These are phyloP conservation scores for Kalanchoe fedtschenkoi DNA, from an alignment of 164 flowering plant species.

Conservation along the genomic window DNA sequence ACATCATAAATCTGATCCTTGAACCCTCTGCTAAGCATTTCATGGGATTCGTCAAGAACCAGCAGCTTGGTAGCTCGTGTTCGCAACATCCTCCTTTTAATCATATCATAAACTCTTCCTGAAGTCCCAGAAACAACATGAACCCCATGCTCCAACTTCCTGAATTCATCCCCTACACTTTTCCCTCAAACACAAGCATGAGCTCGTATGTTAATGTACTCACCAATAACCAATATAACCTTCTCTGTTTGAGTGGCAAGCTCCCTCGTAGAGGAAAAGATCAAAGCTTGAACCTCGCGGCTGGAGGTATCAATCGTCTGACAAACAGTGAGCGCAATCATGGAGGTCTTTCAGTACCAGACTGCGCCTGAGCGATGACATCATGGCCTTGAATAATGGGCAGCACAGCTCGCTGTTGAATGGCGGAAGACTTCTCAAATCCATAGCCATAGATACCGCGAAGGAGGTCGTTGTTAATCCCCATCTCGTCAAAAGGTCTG, in stretches of 20 bases:
- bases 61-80: slow-evolving; percentile 34
- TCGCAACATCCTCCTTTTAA: slow-evolving; percentile 36
- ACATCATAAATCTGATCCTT: slow-evolving; percentile 33
- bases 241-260: slow-evolving; percentile 51
- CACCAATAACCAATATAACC: slow-evolving; percentile 49
- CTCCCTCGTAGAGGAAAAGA: slow-evolving; percentile 42
- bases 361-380: slow-evolving; percentile 94
- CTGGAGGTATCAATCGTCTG: slow-evolving; percentile 63
- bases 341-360: slow-evolving; percentile 92
- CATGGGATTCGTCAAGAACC: slow-evolving; percentile 48
- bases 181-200: slow-evolving; percentile 57
- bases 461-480: slow-evolving; percentile 60
- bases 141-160: slow-evolving; percentile 35
- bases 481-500: slow-evolving; percentile 76
- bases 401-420: slow-evolving; percentile 79
- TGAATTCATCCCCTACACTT: slow-evolving; percentile 40
- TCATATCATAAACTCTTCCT: slow-evolving; percentile 47
- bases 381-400: slow-evolving; percentile 83
- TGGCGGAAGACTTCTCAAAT: slow-evolving; percentile 91
- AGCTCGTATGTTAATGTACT: slow-evolving; percentile 39
- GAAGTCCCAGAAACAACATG: slow-evolving; percentile 51
- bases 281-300: slow-evolving; percentile 42
- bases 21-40: slow-evolving; percentile 46
- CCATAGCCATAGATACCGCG: slow-evolving; percentile 78
- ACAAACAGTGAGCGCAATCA: slow-evolving; percentile 93